These are phyloP conservation scores for Euphorbia tirucalli DNA, from an alignment of 345 rosid species.

Conservation along the genomic window DNA sequence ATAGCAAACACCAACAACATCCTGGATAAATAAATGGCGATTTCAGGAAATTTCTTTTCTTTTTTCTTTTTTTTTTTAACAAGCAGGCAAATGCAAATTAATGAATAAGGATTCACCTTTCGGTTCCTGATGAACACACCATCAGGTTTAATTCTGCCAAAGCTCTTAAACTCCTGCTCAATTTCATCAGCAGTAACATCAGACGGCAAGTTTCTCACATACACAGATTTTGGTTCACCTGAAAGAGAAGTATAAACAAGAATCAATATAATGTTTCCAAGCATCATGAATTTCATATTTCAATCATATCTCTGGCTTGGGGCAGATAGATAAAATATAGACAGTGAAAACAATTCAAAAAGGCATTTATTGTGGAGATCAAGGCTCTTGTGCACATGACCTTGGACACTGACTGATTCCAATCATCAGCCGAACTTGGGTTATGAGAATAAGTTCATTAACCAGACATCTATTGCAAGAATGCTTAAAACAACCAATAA, in stretches of 20 bases:
- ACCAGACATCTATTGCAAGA: background rate
- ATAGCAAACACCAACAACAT: conserved; percentile 81
- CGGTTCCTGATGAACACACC: conserved; percentile 88
- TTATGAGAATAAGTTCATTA: background rate
- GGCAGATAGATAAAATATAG: background rate
- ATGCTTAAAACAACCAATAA: background rate
- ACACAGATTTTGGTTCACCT: conserved; percentile 90
- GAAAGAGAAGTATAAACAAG: conserved; percentile 29
- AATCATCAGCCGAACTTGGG: conserved; percentile 5
- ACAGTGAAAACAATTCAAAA: background rate
- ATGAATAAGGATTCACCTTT: conserved; percentile 46
- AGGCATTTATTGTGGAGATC: background rate
- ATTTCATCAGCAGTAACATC: conserved; percentile 72
- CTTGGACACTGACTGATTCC: background rate
- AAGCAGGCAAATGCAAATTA: background rate
- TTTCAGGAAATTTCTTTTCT: conserved; percentile 12
- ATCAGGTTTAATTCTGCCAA: conserved; percentile 82
- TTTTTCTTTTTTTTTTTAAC: conserved; percentile 1
- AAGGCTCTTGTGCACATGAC: background rate
- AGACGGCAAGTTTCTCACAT: conserved; percentile 92
- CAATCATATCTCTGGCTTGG: conserved; percentile 13
- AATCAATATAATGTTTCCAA: conserved; percentile 14
- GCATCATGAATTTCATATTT: background rate
- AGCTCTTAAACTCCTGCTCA: conserved; percentile 77
- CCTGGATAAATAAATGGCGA: conserved; percentile 45